Conservation (phyloP, 78 protist species). For the Emiliania huxleyi region DNA sequence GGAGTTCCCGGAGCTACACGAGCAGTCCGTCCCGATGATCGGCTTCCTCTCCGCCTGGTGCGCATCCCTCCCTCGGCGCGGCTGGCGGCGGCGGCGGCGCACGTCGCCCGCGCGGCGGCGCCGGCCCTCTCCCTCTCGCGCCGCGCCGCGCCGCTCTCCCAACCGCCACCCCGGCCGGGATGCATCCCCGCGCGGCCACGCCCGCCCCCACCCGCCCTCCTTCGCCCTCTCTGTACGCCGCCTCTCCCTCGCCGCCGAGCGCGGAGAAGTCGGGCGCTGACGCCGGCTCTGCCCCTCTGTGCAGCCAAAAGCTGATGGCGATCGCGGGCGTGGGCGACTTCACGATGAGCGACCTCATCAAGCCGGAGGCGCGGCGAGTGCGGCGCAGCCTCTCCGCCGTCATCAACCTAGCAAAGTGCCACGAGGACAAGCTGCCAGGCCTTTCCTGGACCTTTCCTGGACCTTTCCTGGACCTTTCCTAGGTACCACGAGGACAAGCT, state of each 20-base stretch:
- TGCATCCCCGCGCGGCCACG: no score
- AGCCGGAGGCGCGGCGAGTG: not conserved
- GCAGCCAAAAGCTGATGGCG: not conserved
- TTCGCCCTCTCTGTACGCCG: no score
- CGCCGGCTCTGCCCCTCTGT: no score
- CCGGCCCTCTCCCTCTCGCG: no score
- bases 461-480: no score
- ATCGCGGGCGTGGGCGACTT: not conserved
- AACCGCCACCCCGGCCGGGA: no score
- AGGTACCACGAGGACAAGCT: no score
- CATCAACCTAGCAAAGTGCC: not conserved
- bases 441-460: no score
- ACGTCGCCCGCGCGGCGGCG: not conserved
- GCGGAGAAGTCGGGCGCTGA: no score
- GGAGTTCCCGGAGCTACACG: slow-evolving; percentile 26
- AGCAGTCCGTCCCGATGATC: not conserved
- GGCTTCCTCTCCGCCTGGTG: not conserved
- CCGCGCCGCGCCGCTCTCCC: no score
- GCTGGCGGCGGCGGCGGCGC: not conserved
- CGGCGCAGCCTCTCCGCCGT: slow-evolving; percentile 2
- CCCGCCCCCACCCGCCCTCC: no score
- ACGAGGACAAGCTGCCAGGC: not conserved
- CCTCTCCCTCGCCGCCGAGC: no score
- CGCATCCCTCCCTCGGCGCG: not conserved
- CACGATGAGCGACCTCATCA: not conserved